phyloP scores from a whole-genome alignment of 768 basidiomycete species.

The Leccinum imitatum region DNA sequence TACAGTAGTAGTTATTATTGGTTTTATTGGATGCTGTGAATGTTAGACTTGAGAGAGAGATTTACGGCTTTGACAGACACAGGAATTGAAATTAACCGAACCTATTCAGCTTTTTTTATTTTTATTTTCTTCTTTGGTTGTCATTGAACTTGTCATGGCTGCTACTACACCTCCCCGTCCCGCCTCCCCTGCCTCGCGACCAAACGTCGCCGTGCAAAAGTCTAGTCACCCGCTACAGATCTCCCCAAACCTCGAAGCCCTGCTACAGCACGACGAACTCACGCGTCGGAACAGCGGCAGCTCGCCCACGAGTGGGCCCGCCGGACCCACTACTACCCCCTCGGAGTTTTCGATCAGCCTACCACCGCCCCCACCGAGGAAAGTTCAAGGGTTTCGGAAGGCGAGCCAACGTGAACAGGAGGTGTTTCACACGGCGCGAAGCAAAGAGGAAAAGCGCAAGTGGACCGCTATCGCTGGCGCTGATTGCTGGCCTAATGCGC shows the following conservation, averaged over 20 bases:
- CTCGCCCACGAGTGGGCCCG: conserved; percentile 19
- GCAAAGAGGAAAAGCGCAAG: conserved; percentile 18
- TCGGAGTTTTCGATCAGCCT: conserved; percentile 27
- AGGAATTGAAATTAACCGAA: conserved; percentile 16
- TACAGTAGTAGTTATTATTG: no score
- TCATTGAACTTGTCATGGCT: conserved; percentile 14
- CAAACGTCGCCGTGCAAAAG: conserved; percentile 2
- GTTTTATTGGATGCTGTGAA: no score
- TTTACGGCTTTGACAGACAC: no score
- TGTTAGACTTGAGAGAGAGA: no score
- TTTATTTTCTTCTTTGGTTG: neutral
- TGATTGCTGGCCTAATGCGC: conserved; percentile 28
- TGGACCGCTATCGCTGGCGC: conserved; percentile 10
- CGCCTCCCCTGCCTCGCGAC: conserved; percentile 12
- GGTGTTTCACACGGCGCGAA: conserved; percentile 10
- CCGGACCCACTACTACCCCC: conserved; percentile 1
- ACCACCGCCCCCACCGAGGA: conserved; percentile 36
- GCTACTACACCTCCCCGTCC: conserved; percentile 25
- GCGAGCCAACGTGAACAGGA: conserved; percentile 18
- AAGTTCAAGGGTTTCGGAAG: conserved; percentile 15
- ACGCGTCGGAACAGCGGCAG: conserved; percentile 34
- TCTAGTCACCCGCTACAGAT: conserved; percentile 41
- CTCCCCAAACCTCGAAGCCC: conserved; percentile 58
- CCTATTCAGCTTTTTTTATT: neutral
- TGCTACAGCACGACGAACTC: conserved; percentile 57